Evolutionary conservation across 1,139 yeast genomes (phyloP).

Genomic region (Suhomyces guaymorum): DNA sequence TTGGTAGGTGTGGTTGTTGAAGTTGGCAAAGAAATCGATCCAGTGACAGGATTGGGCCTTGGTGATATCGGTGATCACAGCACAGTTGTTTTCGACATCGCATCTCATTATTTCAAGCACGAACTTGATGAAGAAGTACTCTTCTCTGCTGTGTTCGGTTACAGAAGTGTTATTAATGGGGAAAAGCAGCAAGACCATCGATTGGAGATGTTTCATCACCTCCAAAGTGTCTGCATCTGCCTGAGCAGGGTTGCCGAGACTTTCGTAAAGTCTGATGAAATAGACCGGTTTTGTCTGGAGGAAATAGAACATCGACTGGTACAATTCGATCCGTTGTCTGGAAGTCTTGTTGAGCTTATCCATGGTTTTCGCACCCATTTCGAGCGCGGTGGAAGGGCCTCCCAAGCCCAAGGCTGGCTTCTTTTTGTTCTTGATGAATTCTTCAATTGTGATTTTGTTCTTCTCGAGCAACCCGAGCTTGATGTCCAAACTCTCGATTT

Average conservation of each 20-base stretch:
- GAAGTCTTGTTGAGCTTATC: slow-evolving; percentile 39
- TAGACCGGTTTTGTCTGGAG: slow-evolving; percentile 84
- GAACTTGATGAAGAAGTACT: slow-evolving; percentile 65
- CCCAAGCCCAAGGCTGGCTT: slow-evolving; percentile 28
- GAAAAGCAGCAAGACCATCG: slow-evolving; percentile 51
- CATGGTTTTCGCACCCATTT: slow-evolving; percentile 23
- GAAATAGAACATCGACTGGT: slow-evolving; percentile 77
- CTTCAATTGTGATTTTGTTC: slow-evolving; percentile 79
- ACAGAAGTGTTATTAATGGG: slow-evolving; percentile 38
- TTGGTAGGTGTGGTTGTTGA: slow-evolving; percentile 62
- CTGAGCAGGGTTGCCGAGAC: slow-evolving; percentile 15
- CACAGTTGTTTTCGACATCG: slow-evolving; percentile 37
- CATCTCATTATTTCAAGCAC: slow-evolving; percentile 52
- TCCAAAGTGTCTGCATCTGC: slow-evolving; percentile 20
- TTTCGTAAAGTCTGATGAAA: slow-evolving; percentile 51
- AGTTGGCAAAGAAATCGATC: slow-evolving; percentile 53
- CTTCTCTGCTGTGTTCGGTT: slow-evolving; percentile 61
- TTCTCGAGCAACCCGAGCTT: slow-evolving; percentile 77
- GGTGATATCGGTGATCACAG: slow-evolving; percentile 36
- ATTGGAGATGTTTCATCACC: slow-evolving; percentile 40
- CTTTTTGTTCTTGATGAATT: slow-evolving; percentile 59
- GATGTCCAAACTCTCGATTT: slow-evolving; percentile 77
- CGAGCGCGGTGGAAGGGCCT: slow-evolving; percentile 20
- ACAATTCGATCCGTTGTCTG: slow-evolving; percentile 53
- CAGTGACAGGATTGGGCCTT: slow-evolving; percentile 40